These are phyloP conservation scores for Lasiosphaeria miniovina DNA, from an alignment of 495 filamentous ascomycete genomes.

Conservation along the genomic window DNA sequence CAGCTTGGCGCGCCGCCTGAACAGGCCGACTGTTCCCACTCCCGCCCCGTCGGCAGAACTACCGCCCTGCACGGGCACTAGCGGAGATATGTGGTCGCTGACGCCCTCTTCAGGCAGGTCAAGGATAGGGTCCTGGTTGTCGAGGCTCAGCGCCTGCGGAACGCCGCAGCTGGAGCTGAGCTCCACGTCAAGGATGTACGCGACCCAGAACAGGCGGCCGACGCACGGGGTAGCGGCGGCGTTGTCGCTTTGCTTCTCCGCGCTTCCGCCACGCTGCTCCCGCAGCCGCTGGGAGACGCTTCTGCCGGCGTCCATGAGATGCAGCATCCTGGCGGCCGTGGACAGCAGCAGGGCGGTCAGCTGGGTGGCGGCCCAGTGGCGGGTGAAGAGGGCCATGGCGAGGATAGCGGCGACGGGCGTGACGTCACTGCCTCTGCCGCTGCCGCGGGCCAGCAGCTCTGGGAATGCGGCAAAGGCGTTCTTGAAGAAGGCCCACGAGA, in stretches of 20 bases:
- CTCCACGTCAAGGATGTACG: neutral
- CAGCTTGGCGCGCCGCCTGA: too few species aligned
- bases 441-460: neutral
- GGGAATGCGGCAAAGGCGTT: constrained; percentile 14
- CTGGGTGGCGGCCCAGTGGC: neutral
- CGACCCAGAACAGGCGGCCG: neutral
- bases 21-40: too few species aligned
- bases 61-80: too few species aligned
- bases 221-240: neutral
- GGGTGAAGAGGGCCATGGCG: neutral
- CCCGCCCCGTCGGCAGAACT: too few species aligned
- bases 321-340: neutral
- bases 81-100: too few species aligned
- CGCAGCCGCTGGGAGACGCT: neutral
- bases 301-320: neutral
- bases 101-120: too few species aligned
- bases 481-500: constrained; percentile 13
- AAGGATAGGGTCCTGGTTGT: too few species aligned
- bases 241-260: neutral
- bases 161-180: neutral
- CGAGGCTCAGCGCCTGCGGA: too few species aligned
- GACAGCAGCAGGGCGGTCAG: neutral
- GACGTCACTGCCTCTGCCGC: neutral
- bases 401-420: neutral
- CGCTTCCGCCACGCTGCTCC: too few species aligned